These are phyloP conservation scores for Fusarium liriodendri DNA, from an alignment of 2,329 filamentous ascomycete species.

Conservation along the genomic window DNA sequence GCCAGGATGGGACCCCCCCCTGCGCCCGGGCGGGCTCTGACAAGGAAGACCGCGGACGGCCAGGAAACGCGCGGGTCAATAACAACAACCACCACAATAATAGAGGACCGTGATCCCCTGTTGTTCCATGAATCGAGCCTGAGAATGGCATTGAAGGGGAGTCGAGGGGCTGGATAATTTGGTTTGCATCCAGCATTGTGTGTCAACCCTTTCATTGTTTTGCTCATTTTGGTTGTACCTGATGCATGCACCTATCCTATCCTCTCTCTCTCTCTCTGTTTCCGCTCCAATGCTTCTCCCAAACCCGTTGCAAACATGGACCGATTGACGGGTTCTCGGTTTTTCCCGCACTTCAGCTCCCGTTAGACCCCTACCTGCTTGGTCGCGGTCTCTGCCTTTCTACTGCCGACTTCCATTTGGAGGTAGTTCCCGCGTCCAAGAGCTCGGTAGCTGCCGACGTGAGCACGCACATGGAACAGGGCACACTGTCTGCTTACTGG, in stretches of 20 bases:
- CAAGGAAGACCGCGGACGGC: conserved; percentile 41
- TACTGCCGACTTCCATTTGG: background rate
- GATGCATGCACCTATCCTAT: background rate
- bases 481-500: conserved; percentile 13
- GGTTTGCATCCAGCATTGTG: background rate
- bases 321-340: conserved; percentile 1
- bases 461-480: conserved; percentile 7
- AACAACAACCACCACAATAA: conserved; percentile 46
- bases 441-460: conserved; percentile 26
- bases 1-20: conserved; percentile 21
- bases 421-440: conserved; percentile 2
- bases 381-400: background rate
- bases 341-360: conserved; percentile 3
- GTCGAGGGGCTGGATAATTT: conserved; percentile 5
- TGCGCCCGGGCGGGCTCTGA: conserved; percentile 16
- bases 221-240: background rate
- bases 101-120: conserved; percentile 27
- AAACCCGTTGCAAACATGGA: conserved; percentile 9
- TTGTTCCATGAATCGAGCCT: conserved; percentile 12
- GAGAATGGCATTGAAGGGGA: background rate
- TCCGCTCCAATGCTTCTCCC: background rate
- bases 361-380: conserved; percentile 2
- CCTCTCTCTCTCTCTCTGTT: background rate
- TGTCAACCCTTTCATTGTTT: background rate
- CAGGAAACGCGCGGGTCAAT: conserved; percentile 46